phyloP scores from a whole-genome alignment of 371 early-diverging fungal species.

The Apophysomyces elegans region DNA sequence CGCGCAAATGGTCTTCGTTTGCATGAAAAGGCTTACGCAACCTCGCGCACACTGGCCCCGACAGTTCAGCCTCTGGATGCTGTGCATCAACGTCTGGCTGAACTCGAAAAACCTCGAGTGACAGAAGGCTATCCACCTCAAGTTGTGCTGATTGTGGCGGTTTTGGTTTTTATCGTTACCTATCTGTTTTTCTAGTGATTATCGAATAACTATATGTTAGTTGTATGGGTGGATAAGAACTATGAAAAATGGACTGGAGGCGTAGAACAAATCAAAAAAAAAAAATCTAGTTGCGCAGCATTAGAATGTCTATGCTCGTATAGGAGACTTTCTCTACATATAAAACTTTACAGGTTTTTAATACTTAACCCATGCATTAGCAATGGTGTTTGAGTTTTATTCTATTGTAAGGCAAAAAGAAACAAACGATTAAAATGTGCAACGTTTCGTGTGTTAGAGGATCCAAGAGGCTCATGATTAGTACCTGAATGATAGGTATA shows the following conservation, averaged over 20 bases:
- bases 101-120: background rate
- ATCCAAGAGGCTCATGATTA: too few species aligned
- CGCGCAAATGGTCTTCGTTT: background rate
- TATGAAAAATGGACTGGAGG: background rate
- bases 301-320: too few species aligned
- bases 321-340: too few species aligned
- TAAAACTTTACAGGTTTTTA: too few species aligned
- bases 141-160: slow-evolving; percentile 11
- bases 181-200: slow-evolving; percentile 15
- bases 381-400: too few species aligned
- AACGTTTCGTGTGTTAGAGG: too few species aligned
- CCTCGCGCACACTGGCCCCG: background rate
- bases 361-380: too few species aligned
- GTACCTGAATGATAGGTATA: too few species aligned
- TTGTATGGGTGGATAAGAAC: background rate
- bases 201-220: background rate
- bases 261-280: too few species aligned
- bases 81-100: slow-evolving; percentile 8
- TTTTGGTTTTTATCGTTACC: slow-evolving; percentile 11
- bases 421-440: too few species aligned
- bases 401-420: too few species aligned
- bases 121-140: slow-evolving; percentile 20
- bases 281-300: too few species aligned
- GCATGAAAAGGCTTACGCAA: background rate
- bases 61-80: slow-evolving; percentile 2